Conservation (phyloP, 2,329 filamentous ascomycete genomes). For the Trichoderma brevicompactum region DNA sequence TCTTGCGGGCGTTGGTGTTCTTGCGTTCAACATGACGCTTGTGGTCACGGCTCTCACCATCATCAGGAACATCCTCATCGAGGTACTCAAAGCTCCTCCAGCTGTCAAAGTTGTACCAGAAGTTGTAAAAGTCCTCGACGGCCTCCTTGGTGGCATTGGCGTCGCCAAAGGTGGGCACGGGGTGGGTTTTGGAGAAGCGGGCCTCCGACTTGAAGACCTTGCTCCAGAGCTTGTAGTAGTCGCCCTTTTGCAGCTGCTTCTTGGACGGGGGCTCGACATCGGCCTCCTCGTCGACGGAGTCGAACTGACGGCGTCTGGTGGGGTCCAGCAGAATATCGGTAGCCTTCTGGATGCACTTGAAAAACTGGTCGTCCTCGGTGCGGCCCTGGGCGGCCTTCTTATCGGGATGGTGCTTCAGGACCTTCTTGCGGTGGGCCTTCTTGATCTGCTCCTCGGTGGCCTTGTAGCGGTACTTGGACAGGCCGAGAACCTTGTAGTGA, state of each 20-base stretch:
- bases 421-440: constrained; percentile 98
- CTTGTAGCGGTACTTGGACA: constrained; percentile 88
- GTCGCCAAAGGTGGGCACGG: constrained; percentile 84
- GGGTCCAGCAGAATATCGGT: constrained; percentile 93
- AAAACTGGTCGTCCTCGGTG: constrained; percentile 94
- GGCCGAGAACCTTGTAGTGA: constrained; percentile 93
- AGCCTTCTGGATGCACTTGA: constrained; percentile 99
- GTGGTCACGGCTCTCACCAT: constrained; percentile 98
- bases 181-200: constrained; percentile 89
- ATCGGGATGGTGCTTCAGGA: constrained; percentile 97
- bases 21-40: constrained; percentile 98
- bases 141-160: constrained; percentile 85
- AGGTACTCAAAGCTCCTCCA: constrained; percentile 98
- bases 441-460: constrained; percentile 99
- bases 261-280: constrained; percentile 91
- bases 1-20: constrained; percentile 96
- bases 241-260: constrained; percentile 83
- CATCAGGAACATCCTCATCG: constrained; percentile 97
- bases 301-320: constrained; percentile 89
- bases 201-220: constrained; percentile 88
- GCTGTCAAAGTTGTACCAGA: constrained; percentile 99
- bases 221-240: constrained; percentile 95
- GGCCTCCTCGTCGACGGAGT: constrained; percentile 93
- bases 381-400: constrained; percentile 93
- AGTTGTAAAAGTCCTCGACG: constrained; percentile 97